Base-by-base conservation (phyloP, 2,329 filamentous ascomycete genomes). In the Hypoxylon sp. region DNA sequence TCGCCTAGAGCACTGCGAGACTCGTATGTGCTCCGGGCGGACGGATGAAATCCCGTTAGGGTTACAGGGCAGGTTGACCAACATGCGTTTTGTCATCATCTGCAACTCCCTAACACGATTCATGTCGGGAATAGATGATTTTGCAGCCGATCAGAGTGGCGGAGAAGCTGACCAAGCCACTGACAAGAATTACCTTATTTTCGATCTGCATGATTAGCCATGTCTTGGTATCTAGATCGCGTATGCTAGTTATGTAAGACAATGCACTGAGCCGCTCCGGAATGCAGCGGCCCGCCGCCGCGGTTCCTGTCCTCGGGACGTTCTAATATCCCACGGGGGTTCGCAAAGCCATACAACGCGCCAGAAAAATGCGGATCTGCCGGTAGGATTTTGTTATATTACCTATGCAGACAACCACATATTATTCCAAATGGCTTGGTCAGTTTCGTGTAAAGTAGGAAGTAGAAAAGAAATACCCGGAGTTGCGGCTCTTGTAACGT, bases 401-500 rank as follows among this genome's bases (percentile, higher is more conserved):
- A 21, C 21, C 12, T 8, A 32, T 19, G 48, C 34, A 32, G 37
- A 12, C 27, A 45, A 6, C 21, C 23, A 51, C 30, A 30, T 21
- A 41, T 32, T 46, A 34, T 37, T 21, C 14, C 29, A 53, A 45
- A 37, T 23, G n/a, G n/a, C 21, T 34, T 45, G 12, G 12, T 25
- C 27, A 9, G 25, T 14, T 32, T 29, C 9, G 29, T n/a, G 47
- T 34, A 50, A 43, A 9, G 39, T 45, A 55, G 48, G 58, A 23
- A 8, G 30, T 55, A 61, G 32, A 55, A 50, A 41, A 55, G 45
- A 41, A 61, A 55, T 16, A n/a, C 11, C 43, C 58, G 32, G 21
- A n/a, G 16, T 27, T 50, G 32, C 23, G 45, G 51, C 58, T 55
- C 51, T 50, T 41, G 21, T n/a, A 16, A 34, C 16, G 23, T 5